A percentile compares a stretch with the other conserved stretches of the same genome.
Conservation (phyloP, 106 monocot genomes). For the Gastrodia elata region DNA sequence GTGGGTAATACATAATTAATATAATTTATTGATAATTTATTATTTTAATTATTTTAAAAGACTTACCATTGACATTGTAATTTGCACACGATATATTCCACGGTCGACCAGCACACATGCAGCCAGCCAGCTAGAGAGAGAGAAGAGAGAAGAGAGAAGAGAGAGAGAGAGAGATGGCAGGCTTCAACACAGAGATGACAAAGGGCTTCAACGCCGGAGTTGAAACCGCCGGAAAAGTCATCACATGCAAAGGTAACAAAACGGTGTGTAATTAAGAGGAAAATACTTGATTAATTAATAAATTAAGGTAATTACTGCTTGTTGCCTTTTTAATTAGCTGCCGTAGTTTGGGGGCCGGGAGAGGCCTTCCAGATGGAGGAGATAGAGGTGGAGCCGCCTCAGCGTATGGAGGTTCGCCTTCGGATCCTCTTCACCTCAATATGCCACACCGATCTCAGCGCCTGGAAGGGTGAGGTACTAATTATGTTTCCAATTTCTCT, state of each 20-base stretch:
- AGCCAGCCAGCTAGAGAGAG: not conserved
- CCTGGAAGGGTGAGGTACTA: slow-evolving; percentile 51
- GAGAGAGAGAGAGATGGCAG: not conserved
- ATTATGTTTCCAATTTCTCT: too few relatives aligned
- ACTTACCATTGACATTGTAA: too few relatives aligned
- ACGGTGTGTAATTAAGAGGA: not conserved
- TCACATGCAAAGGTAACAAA: slow-evolving; percentile 61
- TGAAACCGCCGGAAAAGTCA: slow-evolving; percentile 25
- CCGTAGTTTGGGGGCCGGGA: slow-evolving; percentile 43
- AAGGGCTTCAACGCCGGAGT: not conserved
- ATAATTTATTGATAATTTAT: too few relatives aligned
- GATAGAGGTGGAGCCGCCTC: slow-evolving; percentile 50
- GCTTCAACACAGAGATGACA: not conserved
- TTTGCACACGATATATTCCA: too few relatives aligned
- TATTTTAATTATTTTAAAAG: too few relatives aligned
- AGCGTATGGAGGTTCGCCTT: slow-evolving; percentile 55
- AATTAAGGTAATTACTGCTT: not conserved
- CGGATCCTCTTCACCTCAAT: slow-evolving; percentile 64
- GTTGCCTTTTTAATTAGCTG: slow-evolving; percentile 21
- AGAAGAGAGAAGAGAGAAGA: not conserved
- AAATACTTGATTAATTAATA: not conserved
- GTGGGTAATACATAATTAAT: too few relatives aligned
- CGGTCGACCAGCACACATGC: too few relatives aligned
- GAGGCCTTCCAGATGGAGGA: slow-evolving; percentile 57
- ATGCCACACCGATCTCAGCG: slow-evolving; percentile 68